These are phyloP conservation scores for Lachnellula hyalina DNA, from an alignment of 2,329 filamentous ascomycete genomes.

Conservation along the genomic window DNA sequence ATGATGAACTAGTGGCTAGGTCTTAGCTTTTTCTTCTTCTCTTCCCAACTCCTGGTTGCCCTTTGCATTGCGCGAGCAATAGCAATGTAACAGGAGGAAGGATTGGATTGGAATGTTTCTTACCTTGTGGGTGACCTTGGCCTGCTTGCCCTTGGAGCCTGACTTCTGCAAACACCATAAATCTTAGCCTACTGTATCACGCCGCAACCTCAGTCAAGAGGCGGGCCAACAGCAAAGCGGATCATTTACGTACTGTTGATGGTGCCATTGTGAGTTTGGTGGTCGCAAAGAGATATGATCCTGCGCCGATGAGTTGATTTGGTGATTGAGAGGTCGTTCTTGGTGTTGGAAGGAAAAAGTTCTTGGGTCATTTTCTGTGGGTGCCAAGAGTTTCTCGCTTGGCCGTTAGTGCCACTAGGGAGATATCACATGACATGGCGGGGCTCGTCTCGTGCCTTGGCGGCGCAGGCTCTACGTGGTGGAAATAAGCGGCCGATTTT, in stretches of 20 bases:
- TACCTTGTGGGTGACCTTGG: conserved; percentile 56
- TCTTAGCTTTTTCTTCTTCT: neutral
- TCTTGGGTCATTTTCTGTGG: conserved; percentile 8
- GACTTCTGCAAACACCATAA: conserved; percentile 46
- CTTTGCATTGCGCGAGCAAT: no score
- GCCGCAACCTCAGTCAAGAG: conserved; percentile 42
- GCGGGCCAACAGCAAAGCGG: conserved; percentile 91
- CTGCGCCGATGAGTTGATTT: conserved; percentile 35
- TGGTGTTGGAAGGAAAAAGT: conserved; percentile 4
- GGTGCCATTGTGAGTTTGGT: conserved; percentile 69
- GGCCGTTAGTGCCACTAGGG: neutral
- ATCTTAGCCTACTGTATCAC: conserved; percentile 94
- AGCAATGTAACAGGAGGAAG: neutral
- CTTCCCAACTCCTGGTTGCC: neutral
- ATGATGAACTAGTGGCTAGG: conserved; percentile 76
- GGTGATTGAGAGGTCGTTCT: conserved; percentile 9
- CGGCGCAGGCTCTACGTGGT: no score
- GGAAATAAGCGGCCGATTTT: no score
- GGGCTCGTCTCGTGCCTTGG: no score
- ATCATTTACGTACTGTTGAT: conserved; percentile 76
- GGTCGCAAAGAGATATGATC: conserved; percentile 67
- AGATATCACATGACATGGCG: no score
- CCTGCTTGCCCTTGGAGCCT: conserved; percentile 61
- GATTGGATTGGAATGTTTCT: conserved; percentile 1
- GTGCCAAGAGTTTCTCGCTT: conserved; percentile 22